These are phyloP conservation scores for Neurospora crassa DNA, from an alignment of 2,329 filamentous ascomycete genomes.

Conservation along the genomic window DNA sequence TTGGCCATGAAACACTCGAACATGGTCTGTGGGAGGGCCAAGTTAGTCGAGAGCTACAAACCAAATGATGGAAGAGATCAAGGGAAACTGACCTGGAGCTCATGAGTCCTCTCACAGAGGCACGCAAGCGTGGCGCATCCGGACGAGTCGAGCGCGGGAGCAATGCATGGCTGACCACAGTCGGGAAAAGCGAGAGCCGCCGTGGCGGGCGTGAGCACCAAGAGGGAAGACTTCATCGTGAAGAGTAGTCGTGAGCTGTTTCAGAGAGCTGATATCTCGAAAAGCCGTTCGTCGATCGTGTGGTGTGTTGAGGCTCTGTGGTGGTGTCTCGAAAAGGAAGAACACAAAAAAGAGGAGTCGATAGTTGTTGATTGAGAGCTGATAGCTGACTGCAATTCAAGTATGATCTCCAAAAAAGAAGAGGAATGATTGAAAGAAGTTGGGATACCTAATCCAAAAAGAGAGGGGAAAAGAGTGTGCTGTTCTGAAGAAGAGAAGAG, in stretches of 20 bases:
- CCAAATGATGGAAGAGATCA: neutral
- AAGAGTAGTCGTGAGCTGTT: neutral
- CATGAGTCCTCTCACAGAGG: neutral
- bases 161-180: neutral
- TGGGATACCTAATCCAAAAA: constrained; percentile 8
- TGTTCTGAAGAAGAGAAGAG: neutral
- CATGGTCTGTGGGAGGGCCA: constrained; percentile 1
- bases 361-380: neutral
- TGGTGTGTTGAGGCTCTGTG: neutral
- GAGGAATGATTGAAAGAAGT: constrained; percentile 7
- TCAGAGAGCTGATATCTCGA: neutral
- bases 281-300: neutral
- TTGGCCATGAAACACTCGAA: constrained; percentile 4
- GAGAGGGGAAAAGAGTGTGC: constrained; percentile 1
- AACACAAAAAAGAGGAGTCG: neutral
- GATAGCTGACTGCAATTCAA: neutral
- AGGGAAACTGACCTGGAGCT: constrained; percentile 2
- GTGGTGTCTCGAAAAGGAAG: neutral
- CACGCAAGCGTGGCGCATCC: constrained; percentile 1
- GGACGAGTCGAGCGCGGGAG: neutral
- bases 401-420: constrained; percentile 1
- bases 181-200: neutral
- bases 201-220: neutral
- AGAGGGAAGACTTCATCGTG: neutral
- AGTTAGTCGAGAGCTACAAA: neutral